Evolutionary conservation across 169 alveolate genomes (phyloP).

Genomic region (Perkinsus marinus): DNA sequence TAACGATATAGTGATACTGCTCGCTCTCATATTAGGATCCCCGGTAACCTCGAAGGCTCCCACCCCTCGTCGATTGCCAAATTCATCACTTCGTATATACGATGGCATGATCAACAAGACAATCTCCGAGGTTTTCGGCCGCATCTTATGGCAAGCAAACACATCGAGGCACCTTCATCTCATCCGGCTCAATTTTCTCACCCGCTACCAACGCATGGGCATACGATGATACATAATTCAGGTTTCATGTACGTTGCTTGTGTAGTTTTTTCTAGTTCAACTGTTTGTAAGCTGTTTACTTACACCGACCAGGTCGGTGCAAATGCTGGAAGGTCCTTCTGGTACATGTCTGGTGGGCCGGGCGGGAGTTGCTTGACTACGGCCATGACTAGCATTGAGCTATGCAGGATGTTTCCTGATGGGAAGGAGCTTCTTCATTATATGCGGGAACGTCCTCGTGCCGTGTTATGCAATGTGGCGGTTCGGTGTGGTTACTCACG

Average conservation of each 20-base stretch:
- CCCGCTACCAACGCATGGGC: background rate
- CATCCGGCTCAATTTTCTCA: background rate
- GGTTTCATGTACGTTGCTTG: background rate
- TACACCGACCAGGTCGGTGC: no score
- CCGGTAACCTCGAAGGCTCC: background rate
- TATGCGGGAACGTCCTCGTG: no score
- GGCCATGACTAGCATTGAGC: no score
- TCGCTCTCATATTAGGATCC: background rate
- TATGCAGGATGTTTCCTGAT: no score
- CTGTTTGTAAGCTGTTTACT: no score
- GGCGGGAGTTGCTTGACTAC: no score
- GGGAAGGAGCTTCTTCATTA: no score
- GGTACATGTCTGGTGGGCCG: no score
- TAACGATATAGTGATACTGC: background rate
- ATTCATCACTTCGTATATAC: background rate
- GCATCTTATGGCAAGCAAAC: background rate
- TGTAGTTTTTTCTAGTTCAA: background rate
- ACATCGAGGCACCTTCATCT: background rate
- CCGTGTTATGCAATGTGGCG: no score
- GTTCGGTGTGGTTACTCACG: no score
- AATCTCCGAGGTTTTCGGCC: background rate
- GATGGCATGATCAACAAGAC: background rate
- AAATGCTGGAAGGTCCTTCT: no score
- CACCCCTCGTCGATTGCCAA: background rate
- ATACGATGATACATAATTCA: background rate